These are phyloP conservation scores for Pyrenochaeta sp. DNA, from an alignment of 2,329 filamentous ascomycete species.

Conservation along the genomic window DNA sequence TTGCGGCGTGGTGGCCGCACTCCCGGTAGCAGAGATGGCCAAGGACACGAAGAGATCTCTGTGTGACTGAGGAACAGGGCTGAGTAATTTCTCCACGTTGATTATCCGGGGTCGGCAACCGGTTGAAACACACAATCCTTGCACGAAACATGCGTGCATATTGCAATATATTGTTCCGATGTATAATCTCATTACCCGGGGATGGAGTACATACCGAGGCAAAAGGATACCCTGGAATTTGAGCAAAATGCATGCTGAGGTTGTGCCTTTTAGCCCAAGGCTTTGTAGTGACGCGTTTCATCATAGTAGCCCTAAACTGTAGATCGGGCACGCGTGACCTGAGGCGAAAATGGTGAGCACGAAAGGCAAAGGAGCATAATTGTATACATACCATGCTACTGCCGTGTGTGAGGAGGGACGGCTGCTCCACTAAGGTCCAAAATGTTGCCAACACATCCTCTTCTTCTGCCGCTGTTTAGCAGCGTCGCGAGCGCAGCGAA, in stretches of 20 bases:
- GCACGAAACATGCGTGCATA: conserved; percentile 20
- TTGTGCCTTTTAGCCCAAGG: conserved; percentile 12
- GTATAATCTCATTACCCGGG: conserved; percentile 19
- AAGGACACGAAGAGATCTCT: background rate
- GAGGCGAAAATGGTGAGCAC: conserved; percentile 13
- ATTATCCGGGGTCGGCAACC: conserved; percentile 7
- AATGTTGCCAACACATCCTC: conserved; percentile 33
- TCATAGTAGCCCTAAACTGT: conserved; percentile 13
- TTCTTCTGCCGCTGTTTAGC: conserved; percentile 37
- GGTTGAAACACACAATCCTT: conserved; percentile 20
- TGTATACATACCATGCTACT: conserved; percentile 17
- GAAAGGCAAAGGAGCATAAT: conserved; percentile 1
- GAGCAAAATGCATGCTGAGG: conserved; percentile 10
- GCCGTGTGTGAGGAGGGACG: background rate
- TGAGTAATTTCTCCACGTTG: conserved; percentile 8
- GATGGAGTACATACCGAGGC: conserved; percentile 9
- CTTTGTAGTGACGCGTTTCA: conserved; percentile 22
- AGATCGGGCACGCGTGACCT: conserved; percentile 18
- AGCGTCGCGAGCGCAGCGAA: conserved; percentile 36
- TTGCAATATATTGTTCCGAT: conserved; percentile 21
- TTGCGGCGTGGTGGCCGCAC: background rate
- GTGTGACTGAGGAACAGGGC: conserved; percentile 2
- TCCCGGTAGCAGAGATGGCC: background rate
- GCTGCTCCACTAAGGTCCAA: conserved; percentile 1
- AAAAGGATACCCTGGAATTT: conserved; percentile 9